A percentile compares a stretch with the other conserved stretches of the same genome.
These are phyloP conservation scores for Saksenaea vasiformis DNA, from an alignment of 371 early-diverging fungal genomes.

Conservation along the genomic window DNA sequence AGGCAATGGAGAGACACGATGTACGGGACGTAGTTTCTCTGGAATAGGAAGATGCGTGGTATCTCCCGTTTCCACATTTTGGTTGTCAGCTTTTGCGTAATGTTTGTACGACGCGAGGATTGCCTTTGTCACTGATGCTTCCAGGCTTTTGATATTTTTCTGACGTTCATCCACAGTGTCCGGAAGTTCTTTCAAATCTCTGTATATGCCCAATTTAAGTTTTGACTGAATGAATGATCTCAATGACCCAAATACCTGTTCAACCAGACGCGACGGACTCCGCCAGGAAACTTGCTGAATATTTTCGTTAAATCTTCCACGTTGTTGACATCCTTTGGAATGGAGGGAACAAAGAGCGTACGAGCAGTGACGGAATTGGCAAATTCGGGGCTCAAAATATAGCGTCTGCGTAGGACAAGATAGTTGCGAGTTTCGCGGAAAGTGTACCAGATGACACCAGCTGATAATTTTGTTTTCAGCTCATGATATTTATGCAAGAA, in stretches of 20 bases:
- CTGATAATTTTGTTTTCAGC: constrained; percentile 3
- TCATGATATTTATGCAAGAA: not conserved
- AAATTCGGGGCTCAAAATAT: constrained; percentile 60
- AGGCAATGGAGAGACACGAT: constrained; percentile 55
- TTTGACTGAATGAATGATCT: not conserved
- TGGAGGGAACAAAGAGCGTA: constrained; percentile 66
- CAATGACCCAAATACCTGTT: constrained; percentile 50
- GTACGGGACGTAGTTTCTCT: constrained; percentile 59
- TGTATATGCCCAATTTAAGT: constrained; percentile 15
- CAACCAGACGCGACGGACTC: constrained; percentile 68
- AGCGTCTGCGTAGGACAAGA: constrained; percentile 68
- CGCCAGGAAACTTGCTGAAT: constrained; percentile 74
- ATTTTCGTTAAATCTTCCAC: constrained; percentile 48
- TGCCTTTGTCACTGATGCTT: constrained; percentile 51
- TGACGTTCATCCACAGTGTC: constrained; percentile 61
- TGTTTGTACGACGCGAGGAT: constrained; percentile 51
- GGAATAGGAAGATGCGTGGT: constrained; percentile 30
- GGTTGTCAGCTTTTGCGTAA: constrained; percentile 21
- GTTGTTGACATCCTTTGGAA: constrained; percentile 53
- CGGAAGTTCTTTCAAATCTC: constrained; percentile 53
- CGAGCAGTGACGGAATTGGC: constrained; percentile 62
- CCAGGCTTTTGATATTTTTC: constrained; percentile 50
- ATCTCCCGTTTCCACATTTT: constrained; percentile 9
- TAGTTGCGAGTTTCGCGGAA: constrained; percentile 67
- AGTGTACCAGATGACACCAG: constrained; percentile 54